Evolutionary conservation across 2,329 filamentous ascomycete species (phyloP).

Genomic region (Metarhizium anisopliae): DNA sequence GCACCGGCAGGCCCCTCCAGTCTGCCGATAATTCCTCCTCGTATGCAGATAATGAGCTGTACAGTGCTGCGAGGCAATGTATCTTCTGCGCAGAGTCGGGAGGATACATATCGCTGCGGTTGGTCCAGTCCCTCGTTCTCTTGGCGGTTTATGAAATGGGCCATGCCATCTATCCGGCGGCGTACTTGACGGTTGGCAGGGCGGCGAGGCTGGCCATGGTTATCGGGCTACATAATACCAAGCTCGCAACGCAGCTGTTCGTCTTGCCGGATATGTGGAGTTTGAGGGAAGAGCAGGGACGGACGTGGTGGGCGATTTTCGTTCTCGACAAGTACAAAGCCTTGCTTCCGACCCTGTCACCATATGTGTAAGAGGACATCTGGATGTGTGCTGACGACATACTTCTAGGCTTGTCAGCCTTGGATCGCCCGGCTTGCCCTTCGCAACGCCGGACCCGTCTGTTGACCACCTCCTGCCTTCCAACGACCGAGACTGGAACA

Average conservation of each 20-base stretch:
- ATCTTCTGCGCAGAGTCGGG: no score
- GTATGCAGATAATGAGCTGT: slow-evolving; percentile 3
- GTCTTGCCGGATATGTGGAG: slow-evolving; percentile 10
- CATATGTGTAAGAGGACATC: no score
- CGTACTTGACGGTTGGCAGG: slow-evolving; percentile 11
- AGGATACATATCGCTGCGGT: no score
- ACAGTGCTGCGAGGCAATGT: background rate
- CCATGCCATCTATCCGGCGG: slow-evolving; percentile 10
- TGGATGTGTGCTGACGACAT: no score
- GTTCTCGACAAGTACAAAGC: slow-evolving; percentile 11
- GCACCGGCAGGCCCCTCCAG: background rate
- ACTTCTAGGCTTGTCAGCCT: no score
- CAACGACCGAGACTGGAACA: no score
- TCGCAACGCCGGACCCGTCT: no score
- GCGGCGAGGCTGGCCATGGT: slow-evolving; percentile 9
- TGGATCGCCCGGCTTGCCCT: no score
- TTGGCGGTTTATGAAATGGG: slow-evolving; percentile 1
- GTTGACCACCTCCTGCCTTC: no score
- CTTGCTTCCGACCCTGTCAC: no score
- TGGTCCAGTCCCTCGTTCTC: slow-evolving; percentile 2
- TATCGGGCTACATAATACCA: slow-evolving; percentile 4
- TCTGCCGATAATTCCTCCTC: background rate
- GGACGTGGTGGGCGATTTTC: slow-evolving; percentile 14
- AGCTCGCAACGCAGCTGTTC: slow-evolving; percentile 7
- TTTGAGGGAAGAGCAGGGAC: slow-evolving; percentile 11